Conservation (phyloP, 1,284 basidiomycete species). For the Marasmius sp. region DNA sequence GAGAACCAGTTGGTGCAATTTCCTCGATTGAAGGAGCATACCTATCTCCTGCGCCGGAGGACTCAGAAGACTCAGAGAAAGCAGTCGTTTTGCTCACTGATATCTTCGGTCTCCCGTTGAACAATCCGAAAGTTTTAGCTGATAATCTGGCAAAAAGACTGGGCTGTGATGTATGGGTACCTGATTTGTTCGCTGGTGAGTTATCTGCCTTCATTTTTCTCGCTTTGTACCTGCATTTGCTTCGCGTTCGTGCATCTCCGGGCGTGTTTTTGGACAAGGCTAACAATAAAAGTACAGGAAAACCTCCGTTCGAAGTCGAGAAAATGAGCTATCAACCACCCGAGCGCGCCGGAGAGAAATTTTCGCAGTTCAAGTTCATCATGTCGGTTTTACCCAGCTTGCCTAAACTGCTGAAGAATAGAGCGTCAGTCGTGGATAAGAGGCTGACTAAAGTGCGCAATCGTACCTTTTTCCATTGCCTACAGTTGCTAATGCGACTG, state of each 20-base stretch:
- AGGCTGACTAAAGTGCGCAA: conserved; percentile 30
- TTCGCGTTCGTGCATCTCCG: neutral
- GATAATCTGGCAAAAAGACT: conserved; percentile 48
- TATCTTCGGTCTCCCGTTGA: conserved; percentile 47
- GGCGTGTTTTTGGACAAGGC: neutral
- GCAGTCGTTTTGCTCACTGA: conserved; percentile 54
- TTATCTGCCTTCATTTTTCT: neutral
- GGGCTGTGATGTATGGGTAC: conserved; percentile 53
- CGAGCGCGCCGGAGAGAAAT: conserved; percentile 39
- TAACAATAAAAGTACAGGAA: conserved; percentile 29
- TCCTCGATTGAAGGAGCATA: conserved; percentile 16
- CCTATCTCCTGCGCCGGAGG: conserved; percentile 21
- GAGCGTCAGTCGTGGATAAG: conserved; percentile 40
- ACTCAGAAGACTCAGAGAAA: conserved; percentile 1
- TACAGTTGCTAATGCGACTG: neutral
- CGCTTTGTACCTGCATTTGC: neutral
- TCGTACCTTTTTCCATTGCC: neutral
- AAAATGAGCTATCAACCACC: conserved; percentile 32
- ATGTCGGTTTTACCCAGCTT: conserved; percentile 29
- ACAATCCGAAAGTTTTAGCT: conserved; percentile 55
- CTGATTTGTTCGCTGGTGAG: conserved; percentile 46
- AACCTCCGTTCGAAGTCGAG: conserved; percentile 36
- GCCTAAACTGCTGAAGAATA: conserved; percentile 33
- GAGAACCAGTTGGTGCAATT: conserved; percentile 37
- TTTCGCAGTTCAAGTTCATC: conserved; percentile 32